Base-by-base conservation (phyloP, 768 basidiomycete genomes). In the Lentinula boryana region DNA sequence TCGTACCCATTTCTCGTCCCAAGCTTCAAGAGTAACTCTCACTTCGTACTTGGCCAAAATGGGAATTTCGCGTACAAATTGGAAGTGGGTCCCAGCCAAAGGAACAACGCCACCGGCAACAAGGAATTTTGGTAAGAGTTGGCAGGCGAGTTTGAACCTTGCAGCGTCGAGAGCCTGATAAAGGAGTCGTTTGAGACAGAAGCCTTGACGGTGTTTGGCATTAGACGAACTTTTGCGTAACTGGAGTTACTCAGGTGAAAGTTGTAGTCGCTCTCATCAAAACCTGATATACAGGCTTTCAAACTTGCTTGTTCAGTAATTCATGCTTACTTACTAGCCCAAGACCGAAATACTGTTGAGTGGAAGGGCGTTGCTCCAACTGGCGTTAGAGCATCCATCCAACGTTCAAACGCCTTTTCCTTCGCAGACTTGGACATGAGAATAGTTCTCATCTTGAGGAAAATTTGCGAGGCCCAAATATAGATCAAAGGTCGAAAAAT, bases 211-310 rank as follows among this genome's bases (percentile, higher is more conserved):
- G 8, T 33, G 40, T n/a, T n/a, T 7, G 18, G 18, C n/a, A 27
- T 43, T 18, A 16, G 31, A n/a, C 74, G 15, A 60, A 83, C 87
- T 78, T 91, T 91, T 3, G 88, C 82, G 63, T 93, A 93, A 57
- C 84, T 86, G 0, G 90, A 91, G 68, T 93, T 93, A 69, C 88
- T 91, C 60, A 93, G 76, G 68, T 93, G 91, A 13, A 80, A 69
- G 68, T 89, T 84, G 66, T 85, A 86, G 71, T 93, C 91, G 50
- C 81, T 79, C 48, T 92, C 91, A 64, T 92, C 89, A 9, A 85
- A 66, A 60, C 79, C 88, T 88, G 38, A 12, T 8, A n/a, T 33
- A 32, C 33, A 36, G 18, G 51, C 32, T 60, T 48, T 56, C 58
- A 36, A 4, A 12, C 44, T 51, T 23, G 33, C 8, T 53, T 21